phyloP scores from a whole-genome alignment of 345 rosid species.

The Linum trigynum region DNA sequence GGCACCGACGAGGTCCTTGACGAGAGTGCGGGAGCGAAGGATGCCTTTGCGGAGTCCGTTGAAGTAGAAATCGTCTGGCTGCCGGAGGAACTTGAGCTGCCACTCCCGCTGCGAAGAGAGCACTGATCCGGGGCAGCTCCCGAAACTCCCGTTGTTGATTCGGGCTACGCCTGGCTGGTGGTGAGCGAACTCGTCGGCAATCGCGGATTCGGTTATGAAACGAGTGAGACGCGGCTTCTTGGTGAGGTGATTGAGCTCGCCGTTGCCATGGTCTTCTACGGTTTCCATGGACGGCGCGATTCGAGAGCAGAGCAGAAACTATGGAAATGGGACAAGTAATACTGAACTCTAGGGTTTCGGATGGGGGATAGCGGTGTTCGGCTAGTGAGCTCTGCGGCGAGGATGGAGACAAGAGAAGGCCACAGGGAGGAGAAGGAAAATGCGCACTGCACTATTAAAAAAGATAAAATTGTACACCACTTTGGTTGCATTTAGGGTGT shows the following conservation, averaged over 20 bases:
- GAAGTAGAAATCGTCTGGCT: conserved; percentile 72
- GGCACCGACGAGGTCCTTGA: conserved; percentile 55
- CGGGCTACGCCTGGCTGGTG: conserved; percentile 47
- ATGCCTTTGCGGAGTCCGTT: conserved; percentile 51
- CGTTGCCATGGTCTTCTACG: conserved; percentile 1
- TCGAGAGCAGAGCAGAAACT: too few relatives aligned
- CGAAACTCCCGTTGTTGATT: conserved; percentile 80
- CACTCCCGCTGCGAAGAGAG: conserved; percentile 43
- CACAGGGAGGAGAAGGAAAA: too few relatives aligned
- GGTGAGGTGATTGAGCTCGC: conserved; percentile 4
- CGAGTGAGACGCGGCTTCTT: conserved; percentile 5
- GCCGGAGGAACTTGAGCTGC: conserved; percentile 59
- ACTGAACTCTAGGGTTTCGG: too few relatives aligned
- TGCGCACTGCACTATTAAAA: too few relatives aligned
- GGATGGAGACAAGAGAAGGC: too few relatives aligned
- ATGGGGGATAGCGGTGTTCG: too few relatives aligned
- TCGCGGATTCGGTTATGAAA: conserved; percentile 34
- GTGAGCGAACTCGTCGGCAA: conserved; percentile 63
- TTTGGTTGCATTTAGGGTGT: too few relatives aligned
- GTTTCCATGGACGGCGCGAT: not conserved
- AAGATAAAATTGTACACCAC: too few relatives aligned
- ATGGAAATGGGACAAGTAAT: too few relatives aligned
- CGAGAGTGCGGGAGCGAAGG: conserved; percentile 41
- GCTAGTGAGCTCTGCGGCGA: too few relatives aligned
- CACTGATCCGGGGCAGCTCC: conserved; percentile 63